Evolutionary conservation across 768 basidiomycete species (phyloP).

Genomic region (Hygrocybe punicea): DNA sequence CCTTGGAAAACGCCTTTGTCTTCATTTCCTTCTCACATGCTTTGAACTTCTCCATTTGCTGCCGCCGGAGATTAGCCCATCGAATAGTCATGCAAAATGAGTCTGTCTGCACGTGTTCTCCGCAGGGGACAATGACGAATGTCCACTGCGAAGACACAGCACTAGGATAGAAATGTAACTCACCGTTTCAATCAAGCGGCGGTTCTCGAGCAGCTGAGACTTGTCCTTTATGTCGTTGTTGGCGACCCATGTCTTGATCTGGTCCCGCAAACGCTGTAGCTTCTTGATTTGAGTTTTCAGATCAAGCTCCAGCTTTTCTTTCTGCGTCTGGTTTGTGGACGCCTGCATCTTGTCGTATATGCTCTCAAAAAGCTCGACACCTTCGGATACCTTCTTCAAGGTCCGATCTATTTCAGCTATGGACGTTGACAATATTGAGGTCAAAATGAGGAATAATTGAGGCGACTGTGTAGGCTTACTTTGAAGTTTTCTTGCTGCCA

Average conservation of each 20-base stretch:
- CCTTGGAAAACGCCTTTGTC: slow-evolving; percentile 99
- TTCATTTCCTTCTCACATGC: slow-evolving; percentile 99
- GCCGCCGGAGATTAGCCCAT: slow-evolving; percentile 15
- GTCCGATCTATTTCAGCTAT: slow-evolving; percentile 98
- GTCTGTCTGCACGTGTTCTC: background rate
- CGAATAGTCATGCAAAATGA: background rate
- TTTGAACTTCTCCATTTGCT: slow-evolving; percentile 99
- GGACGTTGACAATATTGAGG: slow-evolving; percentile 2
- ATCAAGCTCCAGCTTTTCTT: slow-evolving; percentile 51
- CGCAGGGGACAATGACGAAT: background rate
- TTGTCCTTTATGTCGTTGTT: slow-evolving; percentile 99
- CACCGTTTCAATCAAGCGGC: slow-evolving; percentile 95
- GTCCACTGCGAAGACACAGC: background rate
- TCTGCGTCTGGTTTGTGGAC: slow-evolving; percentile 79
- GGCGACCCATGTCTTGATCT: slow-evolving; percentile 99
- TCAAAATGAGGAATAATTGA: background rate
- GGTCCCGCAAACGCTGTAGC: slow-evolving; percentile 94
- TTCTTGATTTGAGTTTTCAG: slow-evolving; percentile 94
- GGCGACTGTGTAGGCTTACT: slow-evolving; percentile 42
- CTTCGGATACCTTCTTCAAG: slow-evolving; percentile 93
- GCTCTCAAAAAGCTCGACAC: slow-evolving; percentile 90
- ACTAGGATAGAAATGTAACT: slow-evolving; percentile 30
- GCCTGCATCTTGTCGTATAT: slow-evolving; percentile 99
- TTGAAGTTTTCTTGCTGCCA: slow-evolving; percentile 91
- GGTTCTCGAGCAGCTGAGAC: slow-evolving; percentile 84